Conservation (phyloP, 768 basidiomycete genomes). For the Brasilioporus rufonigricans region DNA sequence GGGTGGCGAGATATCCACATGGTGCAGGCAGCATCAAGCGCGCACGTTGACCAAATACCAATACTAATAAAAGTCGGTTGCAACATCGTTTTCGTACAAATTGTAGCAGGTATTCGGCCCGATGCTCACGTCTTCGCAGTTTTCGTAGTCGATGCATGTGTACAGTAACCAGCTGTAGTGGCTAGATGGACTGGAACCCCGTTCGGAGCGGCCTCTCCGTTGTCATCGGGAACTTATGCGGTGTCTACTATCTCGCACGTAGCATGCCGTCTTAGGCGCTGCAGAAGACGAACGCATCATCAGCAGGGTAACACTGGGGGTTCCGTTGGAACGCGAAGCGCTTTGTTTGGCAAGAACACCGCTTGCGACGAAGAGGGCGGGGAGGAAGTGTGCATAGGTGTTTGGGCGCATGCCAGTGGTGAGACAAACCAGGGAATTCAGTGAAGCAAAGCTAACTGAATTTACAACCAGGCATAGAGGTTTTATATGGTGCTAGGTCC, state of each 20-base stretch:
- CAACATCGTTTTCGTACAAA: not conserved
- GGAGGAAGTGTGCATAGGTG: not conserved
- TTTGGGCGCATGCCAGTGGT: too few species aligned
- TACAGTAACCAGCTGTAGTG: not conserved
- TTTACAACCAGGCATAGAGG: too few species aligned
- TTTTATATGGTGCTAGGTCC: too few species aligned
- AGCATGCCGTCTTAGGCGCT: not conserved
- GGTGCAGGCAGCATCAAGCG: too few species aligned
- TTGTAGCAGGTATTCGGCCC: not conserved
- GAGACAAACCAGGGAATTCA: not conserved
- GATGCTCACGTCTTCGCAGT: not conserved
- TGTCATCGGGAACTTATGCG: not conserved
- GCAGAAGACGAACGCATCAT: not conserved
- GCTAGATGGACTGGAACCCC: not conserved
- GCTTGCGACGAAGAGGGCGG: not conserved
- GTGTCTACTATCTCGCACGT: not conserved
- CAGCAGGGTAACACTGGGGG: not conserved
- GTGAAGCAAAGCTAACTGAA: too few species aligned
- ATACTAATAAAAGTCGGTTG: not conserved
- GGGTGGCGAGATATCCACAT: too few species aligned
- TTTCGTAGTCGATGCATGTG: not conserved
- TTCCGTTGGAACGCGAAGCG: not conserved
- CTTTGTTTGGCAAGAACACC: not conserved
- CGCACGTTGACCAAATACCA: too few species aligned
- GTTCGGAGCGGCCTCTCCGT: not conserved